Base-by-base conservation (phyloP, 345 rosid species). In the Heritiera littoralis region DNA sequence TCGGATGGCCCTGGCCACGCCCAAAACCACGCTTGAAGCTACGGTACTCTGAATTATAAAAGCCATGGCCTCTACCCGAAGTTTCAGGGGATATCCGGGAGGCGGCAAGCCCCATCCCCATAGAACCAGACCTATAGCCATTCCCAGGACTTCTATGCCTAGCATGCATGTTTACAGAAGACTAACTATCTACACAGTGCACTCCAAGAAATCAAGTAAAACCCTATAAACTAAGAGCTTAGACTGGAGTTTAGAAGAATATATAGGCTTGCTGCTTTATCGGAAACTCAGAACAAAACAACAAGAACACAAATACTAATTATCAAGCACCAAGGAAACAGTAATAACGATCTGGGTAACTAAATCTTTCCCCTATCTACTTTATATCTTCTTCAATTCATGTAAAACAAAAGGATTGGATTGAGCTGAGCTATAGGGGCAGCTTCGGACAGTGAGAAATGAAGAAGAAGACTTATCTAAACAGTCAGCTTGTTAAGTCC, bases 71-170 rank as follows among this genome's bases (percentile, higher is more conserved):
- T 84, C 95, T 89, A 72, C 84, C 86, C 51, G 97, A 88, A 82
- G 81, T 87, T 13, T 93, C 95, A 5, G 91, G 94, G 38, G 91
- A 87, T 20, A 87, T 66, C 79, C 92, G 80, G 28, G 91, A 87
- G 68, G 86, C 85, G 82, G 89, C 83, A 82, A 90, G 75, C 7
- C 92, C 91, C 87, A 88, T 87, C 76, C 93, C 96, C 87, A 88
- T 79, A 15, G 92, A 86, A 84, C 78, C 81, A 70, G 98, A 90
- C 86, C 98, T 87, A 79, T 90, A 92, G 67, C 97, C 98, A 88
- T 90, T 90, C 83, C 98, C 98, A 65, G 94, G 89, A 83, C 88
- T 94, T 43, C 98, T 88, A 84, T 92, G 98, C 81, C 97, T 90
- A 45, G 91, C 86, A 83, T 96, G 97, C 99, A 94, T 96, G 72